Conservation (phyloP, 768 basidiomycete species). For the Butyriboletus loyo region DNA sequence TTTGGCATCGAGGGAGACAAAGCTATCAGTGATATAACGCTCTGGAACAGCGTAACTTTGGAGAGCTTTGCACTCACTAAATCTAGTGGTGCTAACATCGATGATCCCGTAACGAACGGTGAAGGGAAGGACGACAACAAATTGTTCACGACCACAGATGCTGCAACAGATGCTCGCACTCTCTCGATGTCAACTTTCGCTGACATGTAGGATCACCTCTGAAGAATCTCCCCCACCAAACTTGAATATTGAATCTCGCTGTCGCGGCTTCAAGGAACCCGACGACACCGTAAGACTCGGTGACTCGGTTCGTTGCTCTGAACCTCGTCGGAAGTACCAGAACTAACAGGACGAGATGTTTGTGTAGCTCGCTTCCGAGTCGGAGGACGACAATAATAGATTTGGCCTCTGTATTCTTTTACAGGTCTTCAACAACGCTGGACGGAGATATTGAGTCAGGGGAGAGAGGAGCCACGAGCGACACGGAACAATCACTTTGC, state of each 20-base stretch:
- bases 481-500: not conserved
- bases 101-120: not conserved
- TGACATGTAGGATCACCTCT: not conserved
- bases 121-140: not conserved
- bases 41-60: not conserved
- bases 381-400: no score
- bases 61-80: not conserved
- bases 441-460: not conserved
- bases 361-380: not conserved
- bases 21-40: not conserved
- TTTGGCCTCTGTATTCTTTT: no score
- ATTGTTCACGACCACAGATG: not conserved
- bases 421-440: not conserved
- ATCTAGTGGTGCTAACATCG: not conserved
- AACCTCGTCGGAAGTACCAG: not conserved
- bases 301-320: not conserved
- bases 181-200: not conserved
- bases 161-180: not conserved
- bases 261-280: not conserved
- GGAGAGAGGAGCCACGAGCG: not conserved
- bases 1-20: not conserved
- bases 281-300: not conserved
- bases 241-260: no score
- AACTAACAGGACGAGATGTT: not conserved
- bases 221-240: not conserved